These are phyloP conservation scores for Wallacemonas sp. DNA, from an alignment of 208 protist species.

Conservation along the genomic window DNA sequence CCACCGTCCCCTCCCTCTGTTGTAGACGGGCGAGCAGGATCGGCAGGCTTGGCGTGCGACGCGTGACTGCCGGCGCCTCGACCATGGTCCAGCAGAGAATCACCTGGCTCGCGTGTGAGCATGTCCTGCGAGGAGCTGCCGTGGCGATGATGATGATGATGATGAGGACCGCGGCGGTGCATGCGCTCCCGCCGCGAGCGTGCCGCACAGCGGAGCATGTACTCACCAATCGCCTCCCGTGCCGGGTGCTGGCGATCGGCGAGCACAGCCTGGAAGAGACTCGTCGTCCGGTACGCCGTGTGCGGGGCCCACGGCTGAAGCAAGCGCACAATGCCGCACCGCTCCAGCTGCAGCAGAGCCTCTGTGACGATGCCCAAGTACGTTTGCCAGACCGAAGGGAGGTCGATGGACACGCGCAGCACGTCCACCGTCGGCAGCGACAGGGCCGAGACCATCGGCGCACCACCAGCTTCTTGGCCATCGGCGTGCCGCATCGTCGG, in stretches of 20 bases:
- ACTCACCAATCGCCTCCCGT: conserved; percentile 21
- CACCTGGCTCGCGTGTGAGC: no score
- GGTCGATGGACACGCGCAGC: conserved; percentile 26
- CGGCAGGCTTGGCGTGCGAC: no score
- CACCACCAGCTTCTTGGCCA: background rate
- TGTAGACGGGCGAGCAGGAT: no score
- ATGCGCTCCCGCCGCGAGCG: conserved; percentile 1
- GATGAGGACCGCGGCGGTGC: background rate
- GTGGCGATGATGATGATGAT: no score
- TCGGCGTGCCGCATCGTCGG: no score
- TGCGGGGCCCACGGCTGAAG: conserved; percentile 42
- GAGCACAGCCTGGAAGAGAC: conserved; percentile 39
- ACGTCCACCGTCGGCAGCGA: conserved; percentile 8
- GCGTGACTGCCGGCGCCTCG: no score
- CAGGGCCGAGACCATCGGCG: background rate
- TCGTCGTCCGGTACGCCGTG: conserved; percentile 49
- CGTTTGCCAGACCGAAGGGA: conserved; percentile 35
- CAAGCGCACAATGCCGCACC: conserved; percentile 50
- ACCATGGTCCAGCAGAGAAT: no score
- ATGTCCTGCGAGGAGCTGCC: no score
- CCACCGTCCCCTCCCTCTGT: background rate
- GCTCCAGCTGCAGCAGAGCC: conserved; percentile 69
- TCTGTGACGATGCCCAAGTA: conserved; percentile 52
- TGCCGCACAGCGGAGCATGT: conserved; percentile 11
- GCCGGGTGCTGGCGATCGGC: conserved; percentile 39